Conservation (phyloP, 139 green algal genomes). For the Gonium pectorale region DNA sequence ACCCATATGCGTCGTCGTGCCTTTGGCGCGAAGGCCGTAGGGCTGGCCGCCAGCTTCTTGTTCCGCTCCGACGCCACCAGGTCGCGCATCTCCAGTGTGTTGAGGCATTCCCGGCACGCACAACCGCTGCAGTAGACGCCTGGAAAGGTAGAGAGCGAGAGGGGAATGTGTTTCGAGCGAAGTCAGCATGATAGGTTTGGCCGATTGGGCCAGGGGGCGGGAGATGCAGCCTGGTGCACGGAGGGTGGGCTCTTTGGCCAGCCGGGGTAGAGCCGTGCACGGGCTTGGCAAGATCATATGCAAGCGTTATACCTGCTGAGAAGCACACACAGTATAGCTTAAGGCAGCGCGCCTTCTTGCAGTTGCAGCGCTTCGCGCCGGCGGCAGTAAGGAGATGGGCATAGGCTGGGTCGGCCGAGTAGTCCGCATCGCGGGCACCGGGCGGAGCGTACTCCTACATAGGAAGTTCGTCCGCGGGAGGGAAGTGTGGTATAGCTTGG, state of each 20-base stretch:
- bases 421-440: no score
- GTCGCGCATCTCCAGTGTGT: slow-evolving; percentile 51
- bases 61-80: slow-evolving; percentile 53
- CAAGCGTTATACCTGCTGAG: slow-evolving; percentile 69
- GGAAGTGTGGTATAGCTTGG: no score
- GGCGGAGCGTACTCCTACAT: no score
- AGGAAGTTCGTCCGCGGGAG: no score
- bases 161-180: neutral
- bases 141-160: slow-evolving; percentile 13
- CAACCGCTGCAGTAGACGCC: slow-evolving; percentile 77
- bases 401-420: no score
- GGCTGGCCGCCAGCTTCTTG: slow-evolving; percentile 61
- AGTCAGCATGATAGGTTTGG: neutral
- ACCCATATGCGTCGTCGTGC: no score
- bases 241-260: no score
- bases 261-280: no score
- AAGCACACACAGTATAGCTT: slow-evolving; percentile 96
- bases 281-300: no score
- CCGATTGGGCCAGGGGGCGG: no score
- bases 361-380: slow-evolving; percentile 78
- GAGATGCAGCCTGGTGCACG: no score
- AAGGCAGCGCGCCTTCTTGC: slow-evolving; percentile 90
- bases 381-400: no score
- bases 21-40: slow-evolving; percentile 70
- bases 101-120: slow-evolving; percentile 72